phyloP scores from a whole-genome alignment of 345 rosid genomes.

The Hibiscus trionum region DNA sequence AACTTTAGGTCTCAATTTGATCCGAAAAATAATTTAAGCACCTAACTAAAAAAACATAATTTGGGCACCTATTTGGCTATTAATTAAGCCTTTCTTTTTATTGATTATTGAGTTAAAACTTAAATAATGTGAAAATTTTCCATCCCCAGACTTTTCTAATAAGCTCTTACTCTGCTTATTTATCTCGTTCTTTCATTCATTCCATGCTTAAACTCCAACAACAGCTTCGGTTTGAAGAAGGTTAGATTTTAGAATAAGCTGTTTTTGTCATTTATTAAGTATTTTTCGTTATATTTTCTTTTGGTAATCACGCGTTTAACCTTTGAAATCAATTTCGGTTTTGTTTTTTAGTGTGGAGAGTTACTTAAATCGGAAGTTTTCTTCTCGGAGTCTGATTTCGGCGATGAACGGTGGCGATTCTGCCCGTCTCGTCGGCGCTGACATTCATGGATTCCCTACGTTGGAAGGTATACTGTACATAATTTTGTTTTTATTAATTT shows the following conservation, averaged over 20 bases:
- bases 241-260: background rate
- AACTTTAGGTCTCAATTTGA: no score
- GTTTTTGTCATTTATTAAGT: background rate
- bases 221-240: background rate
- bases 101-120: no score
- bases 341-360: background rate
- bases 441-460: slow-evolving; percentile 89
- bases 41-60: no score
- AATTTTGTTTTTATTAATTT: background rate
- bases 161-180: background rate
- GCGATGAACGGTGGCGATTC: slow-evolving; percentile 37
- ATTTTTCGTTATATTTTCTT: background rate
- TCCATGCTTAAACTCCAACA: background rate
- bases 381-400: background rate
- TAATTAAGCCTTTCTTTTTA: no score
- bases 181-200: background rate
- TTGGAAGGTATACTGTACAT: slow-evolving; percentile 37
- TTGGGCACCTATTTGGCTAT: no score
- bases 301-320: background rate
- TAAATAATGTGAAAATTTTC: no score
- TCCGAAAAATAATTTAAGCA: no score
- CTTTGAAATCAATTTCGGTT: background rate
- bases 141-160: background rate
- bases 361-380: background rate
- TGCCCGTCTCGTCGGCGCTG: slow-evolving; percentile 52